These are phyloP conservation scores for Rhodosporidiobolus sp. DNA, from an alignment of 768 basidiomycete species.

Conservation along the genomic window DNA sequence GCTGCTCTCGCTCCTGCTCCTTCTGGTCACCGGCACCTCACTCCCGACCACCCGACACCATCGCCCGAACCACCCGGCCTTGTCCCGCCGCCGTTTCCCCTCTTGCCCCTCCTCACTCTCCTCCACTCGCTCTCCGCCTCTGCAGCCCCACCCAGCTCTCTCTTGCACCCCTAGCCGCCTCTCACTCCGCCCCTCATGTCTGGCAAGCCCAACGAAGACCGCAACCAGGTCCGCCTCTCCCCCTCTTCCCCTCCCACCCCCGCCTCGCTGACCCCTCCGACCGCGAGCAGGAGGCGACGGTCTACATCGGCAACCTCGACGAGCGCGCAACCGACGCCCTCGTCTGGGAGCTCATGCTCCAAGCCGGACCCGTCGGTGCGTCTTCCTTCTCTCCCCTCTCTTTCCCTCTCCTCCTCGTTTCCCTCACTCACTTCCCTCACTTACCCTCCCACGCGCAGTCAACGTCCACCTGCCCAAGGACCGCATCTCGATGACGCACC, in stretches of 20 bases:
- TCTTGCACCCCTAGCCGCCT: no score
- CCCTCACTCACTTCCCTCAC: not conserved
- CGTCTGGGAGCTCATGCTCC: conserved; percentile 97
- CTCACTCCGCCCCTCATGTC: not conserved
- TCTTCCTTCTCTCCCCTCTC: conserved; percentile 27
- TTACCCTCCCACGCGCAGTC: conserved; percentile 54
- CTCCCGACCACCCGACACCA: not conserved
- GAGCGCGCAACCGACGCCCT: conserved; percentile 90
- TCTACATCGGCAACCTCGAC: conserved; percentile 91
- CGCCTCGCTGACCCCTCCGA: conserved; percentile 50
- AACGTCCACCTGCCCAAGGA: conserved; percentile 99
- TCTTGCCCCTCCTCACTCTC: not conserved
- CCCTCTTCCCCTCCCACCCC: not conserved
- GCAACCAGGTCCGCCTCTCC: not conserved
- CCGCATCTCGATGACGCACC: conserved; percentile 95
- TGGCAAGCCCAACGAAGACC: conserved; percentile 13
- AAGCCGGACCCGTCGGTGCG: conserved; percentile 97
- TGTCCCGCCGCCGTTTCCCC: not conserved
- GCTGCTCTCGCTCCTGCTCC: no score
- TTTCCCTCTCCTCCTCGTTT: not conserved
- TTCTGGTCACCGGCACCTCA: no score
- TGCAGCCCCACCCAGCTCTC: not conserved
- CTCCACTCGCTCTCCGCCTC: not conserved
- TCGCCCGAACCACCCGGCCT: not conserved
- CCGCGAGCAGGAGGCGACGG: conserved; percentile 85